Evolutionary conservation across 2,329 filamentous ascomycete genomes (phyloP).

Genomic region (Ceratocystis lukuohia): DNA sequence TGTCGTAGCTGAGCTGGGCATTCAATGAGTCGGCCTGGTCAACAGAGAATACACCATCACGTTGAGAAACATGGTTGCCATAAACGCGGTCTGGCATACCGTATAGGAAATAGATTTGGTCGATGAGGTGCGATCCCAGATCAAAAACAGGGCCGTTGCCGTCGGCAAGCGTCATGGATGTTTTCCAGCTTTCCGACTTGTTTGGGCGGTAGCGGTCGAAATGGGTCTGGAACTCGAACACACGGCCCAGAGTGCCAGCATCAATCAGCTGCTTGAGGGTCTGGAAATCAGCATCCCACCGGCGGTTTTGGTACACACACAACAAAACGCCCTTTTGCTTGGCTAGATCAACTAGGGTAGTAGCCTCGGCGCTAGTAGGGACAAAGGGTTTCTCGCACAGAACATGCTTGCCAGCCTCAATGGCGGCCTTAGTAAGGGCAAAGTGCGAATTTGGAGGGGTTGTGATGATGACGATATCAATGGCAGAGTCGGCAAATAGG

Average conservation of each 20-base stretch:
- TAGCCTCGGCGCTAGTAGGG: constrained; percentile 54
- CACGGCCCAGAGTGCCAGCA: constrained; percentile 49
- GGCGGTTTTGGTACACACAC: constrained; percentile 62
- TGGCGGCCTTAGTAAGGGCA: constrained; percentile 46
- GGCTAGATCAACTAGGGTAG: constrained; percentile 45
- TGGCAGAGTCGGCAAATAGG: constrained; percentile 49
- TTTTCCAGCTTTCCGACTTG: constrained; percentile 51
- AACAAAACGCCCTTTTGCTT: constrained; percentile 38
- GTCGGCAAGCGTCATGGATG: constrained; percentile 40
- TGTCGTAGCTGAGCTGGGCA: constrained; percentile 51
- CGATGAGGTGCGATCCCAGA: constrained; percentile 61
- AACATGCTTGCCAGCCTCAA: constrained; percentile 62
- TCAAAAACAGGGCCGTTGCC: constrained; percentile 61
- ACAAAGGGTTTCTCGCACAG: constrained; percentile 77
- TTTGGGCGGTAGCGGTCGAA: constrained; percentile 61
- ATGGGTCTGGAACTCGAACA: constrained; percentile 66
- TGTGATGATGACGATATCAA: constrained; percentile 58
- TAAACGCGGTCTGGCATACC: constrained; percentile 55
- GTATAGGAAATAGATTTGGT: constrained; percentile 59
- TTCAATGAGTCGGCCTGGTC: constrained; percentile 45
- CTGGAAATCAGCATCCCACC: constrained; percentile 66
- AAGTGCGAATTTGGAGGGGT: constrained; percentile 63
- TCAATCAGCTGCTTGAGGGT: constrained; percentile 51
- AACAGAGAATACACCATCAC: constrained; percentile 33
- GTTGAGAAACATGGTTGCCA: constrained; percentile 53